Conservation (phyloP, 2,329 filamentous ascomycete genomes). For the Fusarium protoensiforme region DNA sequence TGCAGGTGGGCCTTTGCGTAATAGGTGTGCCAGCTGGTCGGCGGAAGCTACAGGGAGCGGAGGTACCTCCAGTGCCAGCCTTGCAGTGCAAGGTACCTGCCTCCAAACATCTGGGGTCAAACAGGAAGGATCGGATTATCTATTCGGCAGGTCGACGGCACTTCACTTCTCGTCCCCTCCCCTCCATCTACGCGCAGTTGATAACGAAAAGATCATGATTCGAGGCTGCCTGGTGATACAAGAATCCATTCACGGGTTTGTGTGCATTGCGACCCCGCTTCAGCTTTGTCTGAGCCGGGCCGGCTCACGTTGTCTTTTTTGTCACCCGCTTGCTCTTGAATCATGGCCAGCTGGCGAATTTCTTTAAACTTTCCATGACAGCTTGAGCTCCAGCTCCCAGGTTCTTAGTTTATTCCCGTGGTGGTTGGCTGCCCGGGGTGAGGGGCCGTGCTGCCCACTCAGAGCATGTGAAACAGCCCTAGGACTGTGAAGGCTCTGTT, state of each 20-base stretch:
- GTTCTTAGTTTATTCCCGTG: slow-evolving; percentile 27
- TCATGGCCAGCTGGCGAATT: not conserved
- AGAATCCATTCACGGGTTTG: not conserved
- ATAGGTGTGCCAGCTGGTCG: slow-evolving; percentile 43
- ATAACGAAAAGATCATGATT: slow-evolving; percentile 5
- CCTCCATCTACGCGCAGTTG: not conserved
- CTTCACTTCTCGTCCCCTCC: slow-evolving; percentile 17
- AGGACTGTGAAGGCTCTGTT: not conserved
- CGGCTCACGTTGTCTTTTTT: not conserved
- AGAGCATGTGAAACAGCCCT: slow-evolving; percentile 5
- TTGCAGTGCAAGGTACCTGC: slow-evolving; percentile 35
- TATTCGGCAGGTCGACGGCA: slow-evolving; percentile 28
- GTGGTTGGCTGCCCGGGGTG: not conserved
- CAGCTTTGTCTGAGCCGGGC: not conserved
- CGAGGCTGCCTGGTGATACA: not conserved
- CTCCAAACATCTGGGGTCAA: slow-evolving; percentile 21
- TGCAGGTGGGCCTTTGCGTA: slow-evolving; percentile 55
- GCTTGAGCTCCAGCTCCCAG: not conserved
- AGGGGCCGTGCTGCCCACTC: slow-evolving; percentile 7
- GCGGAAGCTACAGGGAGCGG: slow-evolving; percentile 35
- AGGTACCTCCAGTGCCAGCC: slow-evolving; percentile 38
- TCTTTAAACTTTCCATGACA: not conserved
- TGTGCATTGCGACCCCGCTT: not conserved
- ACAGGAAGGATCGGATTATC: slow-evolving; percentile 40
- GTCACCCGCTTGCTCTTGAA: not conserved